Conservation (phyloP, 805 yeast genomes). For the Candida sanyiensis region DNA sequence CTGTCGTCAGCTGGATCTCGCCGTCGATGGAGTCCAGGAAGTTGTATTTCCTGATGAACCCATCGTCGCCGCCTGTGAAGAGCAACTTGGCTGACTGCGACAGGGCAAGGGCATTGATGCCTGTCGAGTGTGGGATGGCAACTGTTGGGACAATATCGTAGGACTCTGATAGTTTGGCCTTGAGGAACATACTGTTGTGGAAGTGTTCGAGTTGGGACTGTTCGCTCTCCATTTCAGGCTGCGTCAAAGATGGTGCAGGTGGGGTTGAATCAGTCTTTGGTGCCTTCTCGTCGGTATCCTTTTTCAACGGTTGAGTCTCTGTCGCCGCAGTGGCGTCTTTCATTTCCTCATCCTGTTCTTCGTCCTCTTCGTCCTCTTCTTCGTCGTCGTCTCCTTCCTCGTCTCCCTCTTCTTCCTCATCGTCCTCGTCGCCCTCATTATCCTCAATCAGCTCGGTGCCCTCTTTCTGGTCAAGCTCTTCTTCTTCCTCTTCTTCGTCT, state of each 20-base stretch:
- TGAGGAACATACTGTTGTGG: constrained; percentile 32
- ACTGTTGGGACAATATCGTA: constrained; percentile 79
- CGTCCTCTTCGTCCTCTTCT: constrained; percentile 26
- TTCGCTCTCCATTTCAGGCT: constrained; percentile 8
- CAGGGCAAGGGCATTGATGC: constrained; percentile 71
- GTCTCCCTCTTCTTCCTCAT: constrained; percentile 6
- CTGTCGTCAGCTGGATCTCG: constrained; percentile 77
- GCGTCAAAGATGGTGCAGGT: not conserved
- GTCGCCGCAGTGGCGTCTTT: constrained; percentile 15
- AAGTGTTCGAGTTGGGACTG: constrained; percentile 16
- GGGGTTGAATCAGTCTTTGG: not conserved
- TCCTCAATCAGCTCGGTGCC: constrained; percentile 19
- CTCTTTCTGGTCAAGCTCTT: not conserved
- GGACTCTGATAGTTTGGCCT: constrained; percentile 45
- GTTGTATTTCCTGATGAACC: constrained; percentile 86
- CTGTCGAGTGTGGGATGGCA: constrained; percentile 78
- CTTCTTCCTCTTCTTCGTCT: constrained; percentile 14
- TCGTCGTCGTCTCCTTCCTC: constrained; percentile 23
- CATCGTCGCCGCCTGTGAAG: constrained; percentile 94
- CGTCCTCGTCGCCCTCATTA: constrained; percentile 13
- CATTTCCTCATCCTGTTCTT: constrained; percentile 22
- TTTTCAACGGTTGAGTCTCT: constrained; percentile 8
- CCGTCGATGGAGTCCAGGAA: constrained; percentile 83
- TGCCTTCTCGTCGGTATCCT: constrained; percentile 6
- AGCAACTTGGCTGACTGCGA: constrained; percentile 81